Conservation (phyloP, 208 protist genomes). For the Crithidia expoeki region DNA sequence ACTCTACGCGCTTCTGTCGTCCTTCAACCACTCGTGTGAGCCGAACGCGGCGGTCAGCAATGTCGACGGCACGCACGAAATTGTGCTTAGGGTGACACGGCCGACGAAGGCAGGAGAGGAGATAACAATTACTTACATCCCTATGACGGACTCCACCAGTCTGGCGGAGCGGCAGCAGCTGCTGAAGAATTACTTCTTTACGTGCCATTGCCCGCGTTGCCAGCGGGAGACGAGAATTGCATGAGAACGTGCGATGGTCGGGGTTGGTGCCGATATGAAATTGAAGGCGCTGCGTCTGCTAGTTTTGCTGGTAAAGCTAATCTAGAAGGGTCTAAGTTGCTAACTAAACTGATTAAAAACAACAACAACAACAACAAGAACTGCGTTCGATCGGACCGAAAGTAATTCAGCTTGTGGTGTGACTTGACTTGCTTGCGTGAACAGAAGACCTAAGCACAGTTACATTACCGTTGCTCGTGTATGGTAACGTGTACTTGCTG, state of each 20-base stretch:
- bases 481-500: too few species aligned
- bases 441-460: too few species aligned
- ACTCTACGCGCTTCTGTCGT: slow-evolving; percentile 72
- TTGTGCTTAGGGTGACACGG: slow-evolving; percentile 58
- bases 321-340: too few species aligned
- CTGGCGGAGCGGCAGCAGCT: slow-evolving; percentile 40
- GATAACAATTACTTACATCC: slow-evolving; percentile 83
- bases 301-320: too few species aligned
- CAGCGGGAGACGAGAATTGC: slow-evolving; percentile 13
- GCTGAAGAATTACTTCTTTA: slow-evolving; percentile 79
- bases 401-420: too few species aligned
- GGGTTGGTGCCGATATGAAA: too few species aligned
- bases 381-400: too few species aligned
- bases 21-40: slow-evolving; percentile 82
- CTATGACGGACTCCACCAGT: slow-evolving; percentile 28
- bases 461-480: too few species aligned
- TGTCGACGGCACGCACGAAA: slow-evolving; percentile 63
- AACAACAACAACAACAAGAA: too few species aligned
- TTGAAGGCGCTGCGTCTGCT: too few species aligned
- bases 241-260: background rate
- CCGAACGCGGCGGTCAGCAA: slow-evolving; percentile 59
- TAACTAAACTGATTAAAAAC: too few species aligned
- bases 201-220: slow-evolving; percentile 66
- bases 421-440: too few species aligned
- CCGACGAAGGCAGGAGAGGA: slow-evolving; percentile 52